Conservation (phyloP, 768 basidiomycete genomes). For the Tylopilus felleus region DNA sequence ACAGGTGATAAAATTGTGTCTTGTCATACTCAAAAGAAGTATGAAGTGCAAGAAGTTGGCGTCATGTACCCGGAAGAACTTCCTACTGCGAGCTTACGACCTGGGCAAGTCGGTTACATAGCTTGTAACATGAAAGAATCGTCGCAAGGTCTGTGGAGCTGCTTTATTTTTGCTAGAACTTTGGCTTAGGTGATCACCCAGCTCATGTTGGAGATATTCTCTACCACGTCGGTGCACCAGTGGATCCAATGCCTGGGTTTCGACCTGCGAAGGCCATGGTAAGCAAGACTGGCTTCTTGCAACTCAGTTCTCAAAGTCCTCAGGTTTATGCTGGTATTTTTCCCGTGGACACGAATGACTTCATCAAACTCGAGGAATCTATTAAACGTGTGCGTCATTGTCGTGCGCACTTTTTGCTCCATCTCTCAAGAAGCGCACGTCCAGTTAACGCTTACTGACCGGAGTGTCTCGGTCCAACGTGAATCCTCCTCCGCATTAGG, state of each 20-base stretch:
- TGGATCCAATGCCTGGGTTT: conserved; percentile 87
- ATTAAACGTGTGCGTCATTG: conserved; percentile 67
- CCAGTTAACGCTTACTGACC: conserved; percentile 80
- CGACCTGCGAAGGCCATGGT: conserved; percentile 95
- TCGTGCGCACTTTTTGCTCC: neutral
- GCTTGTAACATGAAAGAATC: conserved; percentile 99
- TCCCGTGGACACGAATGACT: conserved; percentile 88
- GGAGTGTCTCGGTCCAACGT: conserved; percentile 84
- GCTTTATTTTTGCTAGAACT: neutral
- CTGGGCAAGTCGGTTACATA: conserved; percentile 85
- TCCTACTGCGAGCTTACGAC: conserved; percentile 60
- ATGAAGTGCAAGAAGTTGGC: conserved; percentile 86
- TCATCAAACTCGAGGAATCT: conserved; percentile 92
- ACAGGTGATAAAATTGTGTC: conserved; percentile 89
- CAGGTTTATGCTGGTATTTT: conserved; percentile 95
- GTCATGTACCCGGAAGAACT: conserved; percentile 88
- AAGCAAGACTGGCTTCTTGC: neutral
- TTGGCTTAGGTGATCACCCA: conserved; percentile 30
- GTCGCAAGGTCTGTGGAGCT: conserved; percentile 63
- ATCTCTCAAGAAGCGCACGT: conserved; percentile 12
- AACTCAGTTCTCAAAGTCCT: neutral
- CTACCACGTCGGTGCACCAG: conserved; percentile 65
- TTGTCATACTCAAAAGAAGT: conserved; percentile 79
- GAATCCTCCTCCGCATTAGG: conserved; percentile 94
- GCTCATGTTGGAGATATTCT: conserved; percentile 95